These are phyloP conservation scores for Hyphopichia fennica DNA, from an alignment of 1,139 yeast species.

Conservation along the genomic window DNA sequence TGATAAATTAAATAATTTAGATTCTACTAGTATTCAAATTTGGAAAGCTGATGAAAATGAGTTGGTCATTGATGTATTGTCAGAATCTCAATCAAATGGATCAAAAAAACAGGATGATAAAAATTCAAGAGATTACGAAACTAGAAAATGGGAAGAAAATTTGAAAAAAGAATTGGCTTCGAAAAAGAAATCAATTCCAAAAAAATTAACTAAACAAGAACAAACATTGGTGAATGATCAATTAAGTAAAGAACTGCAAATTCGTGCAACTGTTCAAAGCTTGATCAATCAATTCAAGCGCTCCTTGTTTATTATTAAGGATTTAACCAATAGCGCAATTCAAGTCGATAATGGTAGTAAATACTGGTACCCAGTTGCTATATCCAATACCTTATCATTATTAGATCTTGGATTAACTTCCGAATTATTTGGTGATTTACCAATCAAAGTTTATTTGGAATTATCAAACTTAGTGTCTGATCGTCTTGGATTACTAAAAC, in stretches of 20 bases:
- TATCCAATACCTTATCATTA: slow-evolving; percentile 44
- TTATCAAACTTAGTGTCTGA: slow-evolving; percentile 44
- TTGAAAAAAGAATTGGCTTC: slow-evolving; percentile 72
- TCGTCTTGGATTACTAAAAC: slow-evolving; percentile 52
- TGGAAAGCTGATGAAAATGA: slow-evolving; percentile 72
- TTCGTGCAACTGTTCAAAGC: slow-evolving; percentile 48
- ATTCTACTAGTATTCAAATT: slow-evolving; percentile 43
- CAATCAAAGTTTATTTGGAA: slow-evolving; percentile 39
- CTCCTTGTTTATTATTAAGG: slow-evolving; percentile 52
- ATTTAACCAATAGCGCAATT: slow-evolving; percentile 51
- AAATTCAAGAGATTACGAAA: slow-evolving; percentile 80
- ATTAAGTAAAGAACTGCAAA: slow-evolving; percentile 54
- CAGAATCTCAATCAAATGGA: slow-evolving; percentile 34
- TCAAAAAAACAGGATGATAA: slow-evolving; percentile 38
- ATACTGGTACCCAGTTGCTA: slow-evolving; percentile 71
- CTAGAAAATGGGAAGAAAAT: slow-evolving; percentile 85
- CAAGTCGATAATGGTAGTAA: slow-evolving; percentile 67
- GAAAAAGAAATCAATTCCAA: slow-evolving; percentile 41
- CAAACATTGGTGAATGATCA: slow-evolving; percentile 61
- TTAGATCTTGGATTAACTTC: slow-evolving; percentile 33
- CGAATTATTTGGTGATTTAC: slow-evolving; percentile 39
- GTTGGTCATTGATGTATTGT: slow-evolving; percentile 64
- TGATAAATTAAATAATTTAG: slow-evolving; percentile 22
- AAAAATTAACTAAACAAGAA: slow-evolving; percentile 77
- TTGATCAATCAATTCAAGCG: slow-evolving; percentile 42